Conservation (phyloP, 129 eudicot genomes). For the Chrysanthemum makinoi region DNA sequence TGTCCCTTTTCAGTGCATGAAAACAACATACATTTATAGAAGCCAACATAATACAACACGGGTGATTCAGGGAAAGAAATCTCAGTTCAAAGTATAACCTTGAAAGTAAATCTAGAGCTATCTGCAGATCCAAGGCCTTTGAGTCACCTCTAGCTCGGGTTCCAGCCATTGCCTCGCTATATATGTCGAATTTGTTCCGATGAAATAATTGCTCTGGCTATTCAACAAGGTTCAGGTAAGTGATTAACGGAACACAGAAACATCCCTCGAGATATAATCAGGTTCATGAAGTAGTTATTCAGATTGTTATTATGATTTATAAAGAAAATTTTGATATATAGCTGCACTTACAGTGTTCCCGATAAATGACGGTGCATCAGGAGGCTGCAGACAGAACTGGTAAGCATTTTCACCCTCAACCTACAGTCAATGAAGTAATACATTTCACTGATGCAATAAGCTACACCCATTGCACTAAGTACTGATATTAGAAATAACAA, state of each 20-base stretch:
- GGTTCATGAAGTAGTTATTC: constrained; percentile 2
- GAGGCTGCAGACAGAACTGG: constrained; percentile 97
- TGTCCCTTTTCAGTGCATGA: not conserved
- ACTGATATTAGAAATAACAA: constrained; percentile 5
- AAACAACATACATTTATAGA: not conserved
- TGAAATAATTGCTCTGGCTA: constrained; percentile 98
- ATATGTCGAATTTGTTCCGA: constrained; percentile 56
- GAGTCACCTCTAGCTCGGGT: constrained; percentile 92
- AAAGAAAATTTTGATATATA: constrained; percentile 4
- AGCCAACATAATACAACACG: not conserved
- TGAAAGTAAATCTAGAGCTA: constrained; percentile 77
- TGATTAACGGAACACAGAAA: constrained; percentile 32
- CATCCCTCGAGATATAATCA: not conserved
- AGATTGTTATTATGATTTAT: not conserved
- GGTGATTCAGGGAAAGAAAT: constrained; percentile 5
- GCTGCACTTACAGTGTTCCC: constrained; percentile 90
- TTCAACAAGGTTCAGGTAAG: constrained; percentile 41
- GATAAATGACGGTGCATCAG: constrained; percentile 86
- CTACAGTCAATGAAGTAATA: constrained; percentile 33
- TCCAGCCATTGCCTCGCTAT: constrained; percentile 96
- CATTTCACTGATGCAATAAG: constrained; percentile 1
- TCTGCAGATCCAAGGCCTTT: constrained; percentile 67
- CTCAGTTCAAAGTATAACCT: constrained; percentile 47
- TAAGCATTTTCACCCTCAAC: constrained; percentile 85
- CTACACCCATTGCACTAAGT: not conserved